Evolutionary conservation across 2,329 filamentous ascomycete species (phyloP).

Genomic region (Tolypocladium paradoxum): DNA sequence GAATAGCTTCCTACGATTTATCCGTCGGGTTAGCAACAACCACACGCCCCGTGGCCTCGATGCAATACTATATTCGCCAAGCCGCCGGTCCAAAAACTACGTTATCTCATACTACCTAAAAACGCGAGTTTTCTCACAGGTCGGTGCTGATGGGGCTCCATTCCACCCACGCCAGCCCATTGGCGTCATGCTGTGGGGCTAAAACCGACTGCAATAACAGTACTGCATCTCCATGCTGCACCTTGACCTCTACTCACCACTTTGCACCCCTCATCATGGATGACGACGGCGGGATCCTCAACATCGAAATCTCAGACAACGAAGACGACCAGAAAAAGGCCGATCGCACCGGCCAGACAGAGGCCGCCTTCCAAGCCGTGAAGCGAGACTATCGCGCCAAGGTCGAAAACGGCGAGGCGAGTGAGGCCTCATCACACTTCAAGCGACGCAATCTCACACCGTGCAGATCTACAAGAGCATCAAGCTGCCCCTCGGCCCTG

Average conservation of each 20-base stretch:
- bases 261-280: constrained; percentile 15
- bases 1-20: too few relatives aligned
- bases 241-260: not conserved
- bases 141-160: too few relatives aligned
- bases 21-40: too few relatives aligned
- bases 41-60: too few relatives aligned
- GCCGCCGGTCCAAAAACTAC: too few relatives aligned
- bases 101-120: too few relatives aligned
- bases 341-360: constrained; percentile 32
- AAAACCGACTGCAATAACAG: not conserved
- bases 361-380: constrained; percentile 37
- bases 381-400: constrained; percentile 34
- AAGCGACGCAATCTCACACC: not conserved
- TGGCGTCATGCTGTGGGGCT: not conserved
- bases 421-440: constrained; percentile 4
- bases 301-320: constrained; percentile 21
- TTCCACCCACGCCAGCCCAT: too few relatives aligned
- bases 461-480: constrained; percentile 33
- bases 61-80: too few relatives aligned
- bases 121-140: not conserved
- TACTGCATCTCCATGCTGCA: not conserved
- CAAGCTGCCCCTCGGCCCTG: constrained; percentile 25
- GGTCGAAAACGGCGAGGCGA: constrained; percentile 44
- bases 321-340: constrained; percentile 11
- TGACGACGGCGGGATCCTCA: constrained; percentile 16